phyloP scores from a whole-genome alignment of 2,329 filamentous ascomycete genomes.

The Chaetomium olivaceum region DNA sequence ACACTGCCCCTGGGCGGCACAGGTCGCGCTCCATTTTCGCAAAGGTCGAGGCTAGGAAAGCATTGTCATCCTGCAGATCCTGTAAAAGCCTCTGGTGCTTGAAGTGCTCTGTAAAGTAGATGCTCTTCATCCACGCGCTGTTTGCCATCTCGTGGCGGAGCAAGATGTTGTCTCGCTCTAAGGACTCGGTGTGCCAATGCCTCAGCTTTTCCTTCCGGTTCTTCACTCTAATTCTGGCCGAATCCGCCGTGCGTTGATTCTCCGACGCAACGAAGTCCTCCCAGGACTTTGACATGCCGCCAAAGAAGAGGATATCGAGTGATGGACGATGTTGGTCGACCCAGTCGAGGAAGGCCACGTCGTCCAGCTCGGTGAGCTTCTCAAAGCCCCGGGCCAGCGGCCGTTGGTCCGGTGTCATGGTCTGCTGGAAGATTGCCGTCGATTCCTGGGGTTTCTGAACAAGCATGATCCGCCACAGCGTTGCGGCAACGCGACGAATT shows the following conservation, averaged over 20 bases:
- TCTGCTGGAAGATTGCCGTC: constrained; percentile 69
- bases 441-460: constrained; percentile 91
- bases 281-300: constrained; percentile 78
- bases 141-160: constrained; percentile 84
- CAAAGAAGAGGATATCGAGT: constrained; percentile 80
- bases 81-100: constrained; percentile 88
- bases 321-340: constrained; percentile 78
- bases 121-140: constrained; percentile 91
- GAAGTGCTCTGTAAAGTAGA: constrained; percentile 86
- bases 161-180: constrained; percentile 68
- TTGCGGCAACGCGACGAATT: constrained; percentile 74
- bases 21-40: constrained; percentile 77
- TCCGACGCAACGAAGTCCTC: constrained; percentile 82
- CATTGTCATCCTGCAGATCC: constrained; percentile 88
- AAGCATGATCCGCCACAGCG: constrained; percentile 86
- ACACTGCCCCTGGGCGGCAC: constrained; percentile 76
- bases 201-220: constrained; percentile 82
- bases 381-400: constrained; percentile 76
- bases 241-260: constrained; percentile 77
- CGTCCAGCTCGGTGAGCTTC: constrained; percentile 83
- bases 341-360: constrained; percentile 84
- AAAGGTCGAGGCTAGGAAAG: constrained; percentile 74
- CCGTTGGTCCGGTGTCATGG: constrained; percentile 68
- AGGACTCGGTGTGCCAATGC: constrained; percentile 72
- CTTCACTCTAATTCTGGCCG: constrained; percentile 65